Conservation (phyloP, 371 early-diverging fungal species). For the Mortierella sp. region DNA sequence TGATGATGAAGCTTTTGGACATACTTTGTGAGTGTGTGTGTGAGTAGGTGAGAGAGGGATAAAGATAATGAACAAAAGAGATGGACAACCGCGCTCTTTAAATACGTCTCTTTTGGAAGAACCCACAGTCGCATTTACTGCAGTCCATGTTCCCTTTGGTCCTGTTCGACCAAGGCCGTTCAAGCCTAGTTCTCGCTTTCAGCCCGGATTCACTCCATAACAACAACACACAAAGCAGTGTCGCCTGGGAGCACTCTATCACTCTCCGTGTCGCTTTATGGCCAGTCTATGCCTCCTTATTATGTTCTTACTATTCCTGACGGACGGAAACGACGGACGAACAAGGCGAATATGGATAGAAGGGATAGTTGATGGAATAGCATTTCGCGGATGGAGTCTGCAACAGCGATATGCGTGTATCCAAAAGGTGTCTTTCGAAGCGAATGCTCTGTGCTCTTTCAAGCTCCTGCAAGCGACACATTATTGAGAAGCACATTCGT, state of each 20-base stretch:
- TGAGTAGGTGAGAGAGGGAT: constrained; percentile 1
- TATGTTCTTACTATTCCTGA: background rate
- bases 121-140: background rate
- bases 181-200: background rate
- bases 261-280: constrained; percentile 1
- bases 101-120: background rate
- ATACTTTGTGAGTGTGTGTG: constrained; percentile 8
- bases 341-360: background rate
- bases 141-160: background rate
- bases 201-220: background rate
- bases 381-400: background rate
- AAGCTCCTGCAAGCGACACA: background rate
- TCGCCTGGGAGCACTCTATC: background rate
- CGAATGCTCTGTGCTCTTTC: background rate
- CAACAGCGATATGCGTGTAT: background rate
- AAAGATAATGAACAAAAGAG: background rate
- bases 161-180: background rate
- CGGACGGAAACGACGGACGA: background rate
- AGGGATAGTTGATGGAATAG: background rate
- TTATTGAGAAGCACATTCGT: too few relatives aligned
- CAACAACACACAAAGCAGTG: background rate
- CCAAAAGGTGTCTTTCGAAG: background rate
- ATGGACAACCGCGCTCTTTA: background rate
- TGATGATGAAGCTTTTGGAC: background rate
- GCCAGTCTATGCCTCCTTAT: too few relatives aligned